Conservation (phyloP, 1,139 yeast genomes). For the Sugiyamaella paludigena region DNA sequence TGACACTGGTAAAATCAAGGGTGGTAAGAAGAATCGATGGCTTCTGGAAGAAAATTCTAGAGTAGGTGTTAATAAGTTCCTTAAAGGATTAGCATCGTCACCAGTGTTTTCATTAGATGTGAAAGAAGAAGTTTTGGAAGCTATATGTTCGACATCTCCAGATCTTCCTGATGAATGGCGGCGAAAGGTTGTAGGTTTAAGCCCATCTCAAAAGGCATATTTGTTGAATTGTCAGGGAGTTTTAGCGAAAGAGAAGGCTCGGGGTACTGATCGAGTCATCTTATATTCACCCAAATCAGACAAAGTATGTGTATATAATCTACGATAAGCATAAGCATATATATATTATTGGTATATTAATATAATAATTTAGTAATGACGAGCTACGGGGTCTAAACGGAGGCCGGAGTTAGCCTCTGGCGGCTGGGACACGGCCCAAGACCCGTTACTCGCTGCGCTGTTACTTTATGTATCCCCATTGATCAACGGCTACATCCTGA, state of each 20-base stretch:
- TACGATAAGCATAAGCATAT: constrained; percentile 5
- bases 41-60: constrained; percentile 71
- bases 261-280: constrained; percentile 72
- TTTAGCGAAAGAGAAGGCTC: constrained; percentile 65
- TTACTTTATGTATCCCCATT: too few species aligned
- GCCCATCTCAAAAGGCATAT: constrained; percentile 73
- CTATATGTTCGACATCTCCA: constrained; percentile 73
- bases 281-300: constrained; percentile 72
- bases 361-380: too few species aligned
- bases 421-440: too few species aligned
- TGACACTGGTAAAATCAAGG: constrained; percentile 52
- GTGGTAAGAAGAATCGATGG: constrained; percentile 78
- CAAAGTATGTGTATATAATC: constrained; percentile 63
- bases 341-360: background rate
- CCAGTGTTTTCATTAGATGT: constrained; percentile 75
- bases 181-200: constrained; percentile 72
- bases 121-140: constrained; percentile 78
- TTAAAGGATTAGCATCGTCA: constrained; percentile 52
- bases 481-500: too few species aligned
- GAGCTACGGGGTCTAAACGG: too few species aligned
- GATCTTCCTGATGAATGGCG: constrained; percentile 84
- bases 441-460: too few species aligned
- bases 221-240: constrained; percentile 69
- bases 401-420: too few species aligned
- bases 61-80: constrained; percentile 54